A percentile compares a stretch with the other conserved stretches of the same genome.
These are phyloP conservation scores for Trichodelitschia bisporula DNA, from an alignment of 495 filamentous ascomycete species.

Conservation along the genomic window DNA sequence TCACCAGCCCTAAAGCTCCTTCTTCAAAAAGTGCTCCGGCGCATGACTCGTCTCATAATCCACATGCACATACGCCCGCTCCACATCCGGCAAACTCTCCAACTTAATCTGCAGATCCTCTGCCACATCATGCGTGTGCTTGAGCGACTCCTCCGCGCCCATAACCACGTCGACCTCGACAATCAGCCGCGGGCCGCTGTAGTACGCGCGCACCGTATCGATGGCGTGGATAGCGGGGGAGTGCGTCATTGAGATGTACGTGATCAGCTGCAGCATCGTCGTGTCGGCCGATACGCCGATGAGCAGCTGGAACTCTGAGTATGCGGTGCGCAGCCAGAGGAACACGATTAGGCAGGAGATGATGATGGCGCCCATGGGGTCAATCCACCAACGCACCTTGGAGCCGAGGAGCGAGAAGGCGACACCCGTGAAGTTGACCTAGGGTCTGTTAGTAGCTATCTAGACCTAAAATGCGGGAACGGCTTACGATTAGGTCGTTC, in stretches of 20 bases:
- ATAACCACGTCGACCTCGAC: conserved; percentile 21
- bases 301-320: conserved; percentile 69
- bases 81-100: conserved; percentile 75
- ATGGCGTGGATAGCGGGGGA: conserved; percentile 56
- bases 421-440: no score
- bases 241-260: conserved; percentile 90
- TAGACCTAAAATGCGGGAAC: conserved; percentile 67
- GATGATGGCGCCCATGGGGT: conserved; percentile 75
- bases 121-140: conserved; percentile 74
- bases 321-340: conserved; percentile 70
- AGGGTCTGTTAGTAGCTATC: no score
- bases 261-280: conserved; percentile 77
- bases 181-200: conserved; percentile 70
- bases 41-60: conserved; percentile 97
- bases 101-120: conserved; percentile 89
- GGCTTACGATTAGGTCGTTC: conserved; percentile 25
- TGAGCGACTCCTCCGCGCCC: conserved; percentile 21
- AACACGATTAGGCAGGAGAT: conserved; percentile 49
- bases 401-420: conserved; percentile 70
- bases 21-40: conserved; percentile 29
- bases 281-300: conserved; percentile 73
- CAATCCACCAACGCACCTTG: conserved; percentile 84
- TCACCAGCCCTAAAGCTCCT: conserved; percentile 19
- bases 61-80: conserved; percentile 89
- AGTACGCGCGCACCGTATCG: conserved; percentile 86